Conservation (phyloP, 2,329 filamentous ascomycete genomes). For the Byssochlamys sp. region DNA sequence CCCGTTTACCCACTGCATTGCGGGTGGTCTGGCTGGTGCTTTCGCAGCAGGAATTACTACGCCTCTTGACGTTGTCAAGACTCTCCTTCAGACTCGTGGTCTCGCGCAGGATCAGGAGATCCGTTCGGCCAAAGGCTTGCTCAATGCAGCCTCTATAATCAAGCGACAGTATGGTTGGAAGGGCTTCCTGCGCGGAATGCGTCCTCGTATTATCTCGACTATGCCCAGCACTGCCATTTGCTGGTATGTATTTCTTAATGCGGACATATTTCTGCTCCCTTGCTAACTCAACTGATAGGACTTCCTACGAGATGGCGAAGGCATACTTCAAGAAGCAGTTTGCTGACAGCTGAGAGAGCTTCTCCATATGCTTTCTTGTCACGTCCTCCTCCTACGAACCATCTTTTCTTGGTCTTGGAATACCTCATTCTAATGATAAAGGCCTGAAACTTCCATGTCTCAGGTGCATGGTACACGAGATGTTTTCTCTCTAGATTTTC, state of each 20-base stretch:
- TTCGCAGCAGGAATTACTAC: conserved; percentile 90
- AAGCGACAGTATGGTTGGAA: conserved; percentile 71
- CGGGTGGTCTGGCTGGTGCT: conserved; percentile 84
- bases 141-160: conserved; percentile 69
- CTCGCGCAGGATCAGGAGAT: conserved; percentile 71
- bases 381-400: not conserved
- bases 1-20: conserved; percentile 83
- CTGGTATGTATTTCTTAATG: conserved; percentile 52
- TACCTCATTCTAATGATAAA: not conserved
- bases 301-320: conserved; percentile 59
- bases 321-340: conserved; percentile 51
- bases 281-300: conserved; percentile 33
- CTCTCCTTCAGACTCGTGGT: conserved; percentile 85
- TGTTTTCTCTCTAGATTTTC: not conserved
- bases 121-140: conserved; percentile 71
- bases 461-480: not conserved
- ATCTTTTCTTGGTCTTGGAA: not conserved
- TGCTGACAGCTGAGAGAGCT: conserved; percentile 10
- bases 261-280: not conserved
- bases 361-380: not conserved
- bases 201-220: conserved; percentile 83
- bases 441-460: not conserved
- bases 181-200: conserved; percentile 88
- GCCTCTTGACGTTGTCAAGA: conserved; percentile 96
- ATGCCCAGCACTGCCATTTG: conserved; percentile 99